Evolutionary conservation across 1,139 yeast species (phyloP), one percentile per base, ranked within the genome.

Genomic region (Suhomyces bolitotheri): DNA sequence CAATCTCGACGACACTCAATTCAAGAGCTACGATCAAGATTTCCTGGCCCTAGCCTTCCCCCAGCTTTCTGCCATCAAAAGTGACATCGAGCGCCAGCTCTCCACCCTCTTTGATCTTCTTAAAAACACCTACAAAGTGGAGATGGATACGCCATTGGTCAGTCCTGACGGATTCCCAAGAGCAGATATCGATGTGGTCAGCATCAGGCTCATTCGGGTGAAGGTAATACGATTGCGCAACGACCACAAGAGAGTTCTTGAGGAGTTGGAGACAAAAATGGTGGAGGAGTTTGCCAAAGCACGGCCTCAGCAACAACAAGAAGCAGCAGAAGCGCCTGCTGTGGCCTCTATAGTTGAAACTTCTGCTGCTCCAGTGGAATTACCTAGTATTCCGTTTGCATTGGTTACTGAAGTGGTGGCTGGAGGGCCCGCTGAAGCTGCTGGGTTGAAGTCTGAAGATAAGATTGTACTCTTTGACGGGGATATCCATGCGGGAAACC

Each of bases 131-230:
- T 64, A 62, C 31, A 60, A 65, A 24, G 80, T 73, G 1, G 78
- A 73, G 44, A 79, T 88, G 89, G 58, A 71, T 13, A 80, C 94
- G 0, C 68, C 80, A 0, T 62, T 90, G 45, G 58, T 84, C 3
- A 75, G 84, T 0, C 43, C 51, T 0, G 96, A 90, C 50, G 97
- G 97, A 23, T 92, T 76, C 48, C 98, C 98, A 0, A 66, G 97
- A 24, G 63, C 71, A 11, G 97, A 92, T 54, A 74, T 90, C 21
- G 96, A 92, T 50, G 85, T 90, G 5, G 79, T 82, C 4, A 73
- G 84, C 24, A 66, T 80, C 2, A 64, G 94, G 34, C 62, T 76
- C n/a, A 53, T 78, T 0, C 58, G 96, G 42, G 75, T 80, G 7
- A 75, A 74, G 49, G 77, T 89, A 25, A 80, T 84, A 30, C 66